Conservation (phyloP, 2,329 filamentous ascomycete species). For the Capronia epimyces region DNA sequence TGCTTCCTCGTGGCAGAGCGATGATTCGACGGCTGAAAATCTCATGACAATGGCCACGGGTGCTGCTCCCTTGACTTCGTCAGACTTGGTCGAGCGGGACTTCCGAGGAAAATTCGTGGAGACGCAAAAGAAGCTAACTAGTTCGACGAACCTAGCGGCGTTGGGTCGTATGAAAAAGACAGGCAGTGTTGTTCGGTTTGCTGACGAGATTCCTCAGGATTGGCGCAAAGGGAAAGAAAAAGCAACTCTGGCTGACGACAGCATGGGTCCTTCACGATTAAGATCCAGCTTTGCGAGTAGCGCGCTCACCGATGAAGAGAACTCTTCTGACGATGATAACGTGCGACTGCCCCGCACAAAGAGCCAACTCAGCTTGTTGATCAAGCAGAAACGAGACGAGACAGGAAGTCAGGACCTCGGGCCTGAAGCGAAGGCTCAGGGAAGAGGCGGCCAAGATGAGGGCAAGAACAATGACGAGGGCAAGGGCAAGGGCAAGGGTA, state of each 20-base stretch:
- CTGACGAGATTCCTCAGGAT: constrained; percentile 20
- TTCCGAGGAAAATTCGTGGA: constrained; percentile 39
- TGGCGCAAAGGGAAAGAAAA: constrained; percentile 21
- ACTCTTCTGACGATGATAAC: constrained; percentile 12
- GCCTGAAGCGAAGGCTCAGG: constrained; percentile 5
- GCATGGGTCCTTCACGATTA: constrained; percentile 5
- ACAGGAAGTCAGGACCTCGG: constrained; percentile 21
- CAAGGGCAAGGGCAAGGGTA: constrained; percentile 14
- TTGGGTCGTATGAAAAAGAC: constrained; percentile 22
- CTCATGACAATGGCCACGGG: neutral
- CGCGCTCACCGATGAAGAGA: constrained; percentile 11
- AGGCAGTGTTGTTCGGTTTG: constrained; percentile 26
- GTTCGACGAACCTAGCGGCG: constrained; percentile 21
- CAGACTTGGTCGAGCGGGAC: constrained; percentile 34
- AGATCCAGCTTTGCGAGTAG: constrained; percentile 13
- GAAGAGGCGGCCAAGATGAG: constrained; percentile 8
- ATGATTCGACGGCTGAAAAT: constrained; percentile 17
- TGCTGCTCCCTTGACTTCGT: constrained; percentile 18
- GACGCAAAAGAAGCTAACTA: constrained; percentile 24
- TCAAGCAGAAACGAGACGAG: constrained; percentile 25
- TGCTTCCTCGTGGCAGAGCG: constrained; percentile 28
- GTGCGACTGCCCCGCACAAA: constrained; percentile 23
- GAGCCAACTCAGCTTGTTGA: constrained; percentile 30
- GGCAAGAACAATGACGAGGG: constrained; percentile 17
- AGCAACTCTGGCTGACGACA: constrained; percentile 12